These are phyloP conservation scores for Laburnicola sp. DNA, from an alignment of 2,329 filamentous ascomycete species.

Conservation along the genomic window DNA sequence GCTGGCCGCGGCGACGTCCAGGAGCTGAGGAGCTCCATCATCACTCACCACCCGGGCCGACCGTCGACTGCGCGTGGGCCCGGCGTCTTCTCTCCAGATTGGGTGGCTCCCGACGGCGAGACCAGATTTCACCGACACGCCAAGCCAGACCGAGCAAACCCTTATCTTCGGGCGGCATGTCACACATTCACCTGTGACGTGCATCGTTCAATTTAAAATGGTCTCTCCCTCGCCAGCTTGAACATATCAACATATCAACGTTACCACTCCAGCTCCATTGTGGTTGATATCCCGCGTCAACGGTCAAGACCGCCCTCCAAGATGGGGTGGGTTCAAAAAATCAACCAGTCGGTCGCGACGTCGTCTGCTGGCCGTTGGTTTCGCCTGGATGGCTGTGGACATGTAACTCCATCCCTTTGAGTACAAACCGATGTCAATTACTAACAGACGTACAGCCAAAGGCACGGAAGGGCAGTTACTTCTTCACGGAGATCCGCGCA, in stretches of 20 bases:
- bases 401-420: conserved; percentile 60
- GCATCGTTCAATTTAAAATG: conserved; percentile 20
- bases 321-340: conserved; percentile 41
- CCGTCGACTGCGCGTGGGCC: no score
- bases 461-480: conserved; percentile 73
- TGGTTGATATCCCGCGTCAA: not conserved
- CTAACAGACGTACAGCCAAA: conserved; percentile 55
- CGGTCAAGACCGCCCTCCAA: conserved; percentile 18
- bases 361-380: conserved; percentile 56
- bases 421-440: conserved; percentile 1
- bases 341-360: conserved; percentile 40
- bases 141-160: conserved; percentile 26
- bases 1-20: no score
- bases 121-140: conserved; percentile 17
- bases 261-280: not conserved
- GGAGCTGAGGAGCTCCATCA: no score
- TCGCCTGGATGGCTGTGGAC: conserved; percentile 77
- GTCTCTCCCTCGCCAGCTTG: conserved; percentile 10
- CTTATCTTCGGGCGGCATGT: conserved; percentile 42
- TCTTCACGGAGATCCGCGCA: conserved; percentile 82
- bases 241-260: conserved; percentile 15
- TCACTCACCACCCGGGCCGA: no score
- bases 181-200: conserved; percentile 22
- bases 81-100: conserved; percentile 12
- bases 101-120: conserved; percentile 26